Evolutionary conservation across 129 eudicot species (phyloP).

Genomic region (Tanacetum coccineum): DNA sequence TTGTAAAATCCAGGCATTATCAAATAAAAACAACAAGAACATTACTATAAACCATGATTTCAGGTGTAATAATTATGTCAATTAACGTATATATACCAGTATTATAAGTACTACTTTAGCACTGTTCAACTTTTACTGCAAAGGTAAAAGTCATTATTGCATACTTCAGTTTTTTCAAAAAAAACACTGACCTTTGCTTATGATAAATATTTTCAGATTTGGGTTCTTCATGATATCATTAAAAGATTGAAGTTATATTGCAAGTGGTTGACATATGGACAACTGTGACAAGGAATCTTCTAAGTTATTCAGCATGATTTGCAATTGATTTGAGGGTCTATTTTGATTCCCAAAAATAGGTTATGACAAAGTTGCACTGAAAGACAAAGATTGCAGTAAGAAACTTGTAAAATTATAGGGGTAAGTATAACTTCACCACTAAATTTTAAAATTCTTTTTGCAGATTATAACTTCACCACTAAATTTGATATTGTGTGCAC

Average conservation of each 20-base stretch:
- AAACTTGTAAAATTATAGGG: constrained; percentile 17
- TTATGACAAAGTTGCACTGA: constrained; percentile 32
- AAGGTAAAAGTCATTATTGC: constrained; percentile 11
- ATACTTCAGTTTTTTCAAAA: neutral
- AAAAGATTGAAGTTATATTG: constrained; percentile 18
- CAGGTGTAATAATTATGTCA: no score
- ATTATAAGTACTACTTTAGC: no score
- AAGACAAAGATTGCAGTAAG: constrained; percentile 32
- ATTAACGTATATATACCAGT: no score
- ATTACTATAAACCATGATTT: no score
- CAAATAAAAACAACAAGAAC: no score
- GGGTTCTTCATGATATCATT: constrained; percentile 20
- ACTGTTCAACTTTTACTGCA: constrained; percentile 12
- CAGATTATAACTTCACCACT: constrained; percentile 17
- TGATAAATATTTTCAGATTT: constrained; percentile 22
- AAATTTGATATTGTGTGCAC: neutral
- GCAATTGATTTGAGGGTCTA: constrained; percentile 24
- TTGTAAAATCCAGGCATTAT: no score
- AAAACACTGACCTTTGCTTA: constrained; percentile 24
- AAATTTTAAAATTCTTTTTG: constrained; percentile 3
- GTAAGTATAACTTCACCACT: constrained; percentile 7
- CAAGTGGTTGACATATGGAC: constrained; percentile 31
- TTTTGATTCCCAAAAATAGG: constrained; percentile 25
- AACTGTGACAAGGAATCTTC: constrained; percentile 20
- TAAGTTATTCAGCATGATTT: constrained; percentile 21